These are phyloP conservation scores for Trichoderma sp. DNA, from an alignment of 2,329 filamentous ascomycete genomes.

Conservation along the genomic window DNA sequence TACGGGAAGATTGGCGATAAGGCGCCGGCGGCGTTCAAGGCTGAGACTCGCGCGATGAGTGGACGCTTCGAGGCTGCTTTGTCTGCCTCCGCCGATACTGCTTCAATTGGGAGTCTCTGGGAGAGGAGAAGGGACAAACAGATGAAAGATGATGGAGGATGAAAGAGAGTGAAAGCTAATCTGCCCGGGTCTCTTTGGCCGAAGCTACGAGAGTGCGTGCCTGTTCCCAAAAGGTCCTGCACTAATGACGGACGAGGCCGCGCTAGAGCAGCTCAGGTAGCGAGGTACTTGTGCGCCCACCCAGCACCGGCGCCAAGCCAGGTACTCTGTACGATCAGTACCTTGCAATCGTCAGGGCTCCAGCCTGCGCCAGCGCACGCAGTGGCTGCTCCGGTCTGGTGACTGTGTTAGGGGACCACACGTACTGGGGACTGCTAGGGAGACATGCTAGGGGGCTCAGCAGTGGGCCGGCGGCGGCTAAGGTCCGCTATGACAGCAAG, in stretches of 20 bases:
- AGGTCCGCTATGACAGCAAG: conserved; percentile 19
- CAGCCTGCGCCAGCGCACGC: conserved; percentile 15
- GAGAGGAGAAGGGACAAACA: background rate
- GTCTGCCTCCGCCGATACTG: background rate
- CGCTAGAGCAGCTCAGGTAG: conserved; percentile 20
- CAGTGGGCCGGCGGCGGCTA: conserved; percentile 8
- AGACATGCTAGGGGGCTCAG: conserved; percentile 10
- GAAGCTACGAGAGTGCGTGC: conserved; percentile 9
- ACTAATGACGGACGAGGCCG: conserved; percentile 21
- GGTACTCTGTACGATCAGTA: background rate
- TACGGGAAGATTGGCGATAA: background rate
- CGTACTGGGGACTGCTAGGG: background rate
- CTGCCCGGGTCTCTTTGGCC: background rate
- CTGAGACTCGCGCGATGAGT: background rate
- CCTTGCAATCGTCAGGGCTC: background rate
- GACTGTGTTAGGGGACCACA: conserved; percentile 9
- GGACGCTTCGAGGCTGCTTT: background rate
- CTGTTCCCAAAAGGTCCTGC: conserved; percentile 23
- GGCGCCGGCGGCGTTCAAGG: background rate
- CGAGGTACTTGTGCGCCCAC: background rate
- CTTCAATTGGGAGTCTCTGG: background rate
- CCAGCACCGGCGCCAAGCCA: background rate
- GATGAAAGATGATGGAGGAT: conserved; percentile 1
- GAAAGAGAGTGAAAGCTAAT: conserved; percentile 18
- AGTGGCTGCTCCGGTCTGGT: conserved; percentile 24